phyloP scores from a whole-genome alignment of 2,329 filamentous ascomycete genomes.

The Cucurbitaria berberidis region DNA sequence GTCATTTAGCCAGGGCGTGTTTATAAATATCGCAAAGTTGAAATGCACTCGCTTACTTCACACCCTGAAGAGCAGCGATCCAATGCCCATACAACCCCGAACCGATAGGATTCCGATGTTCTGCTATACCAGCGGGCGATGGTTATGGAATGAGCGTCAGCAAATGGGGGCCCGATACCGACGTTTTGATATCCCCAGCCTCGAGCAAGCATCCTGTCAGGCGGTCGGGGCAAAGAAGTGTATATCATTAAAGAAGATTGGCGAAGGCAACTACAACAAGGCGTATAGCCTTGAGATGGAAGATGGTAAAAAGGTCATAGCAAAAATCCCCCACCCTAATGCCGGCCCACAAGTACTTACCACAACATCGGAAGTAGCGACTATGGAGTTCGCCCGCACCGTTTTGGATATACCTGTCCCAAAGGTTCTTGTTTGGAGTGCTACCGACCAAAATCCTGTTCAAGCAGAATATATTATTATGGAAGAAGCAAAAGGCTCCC shows the following conservation, averaged over 20 bases:
- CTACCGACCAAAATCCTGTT: slow-evolving; percentile 31
- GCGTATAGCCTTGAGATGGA: slow-evolving; percentile 23
- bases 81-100: slow-evolving; percentile 9
- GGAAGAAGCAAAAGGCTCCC: slow-evolving; percentile 36
- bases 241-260: slow-evolving; percentile 25
- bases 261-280: slow-evolving; percentile 33
- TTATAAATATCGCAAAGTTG: slow-evolving; percentile 15
- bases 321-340: slow-evolving; percentile 35
- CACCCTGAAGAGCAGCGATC: slow-evolving; percentile 5
- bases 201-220: slow-evolving; percentile 22
- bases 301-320: slow-evolving; percentile 30
- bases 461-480: slow-evolving; percentile 42
- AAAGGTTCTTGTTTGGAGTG: slow-evolving; percentile 33
- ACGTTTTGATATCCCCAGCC: slow-evolving; percentile 23
- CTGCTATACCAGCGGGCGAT: slow-evolving; percentile 32
- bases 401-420: slow-evolving; percentile 34
- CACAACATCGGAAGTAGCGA: slow-evolving; percentile 38
- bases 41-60: slow-evolving; percentile 15
- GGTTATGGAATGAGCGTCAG: slow-evolving; percentile 29
- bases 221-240: slow-evolving; percentile 19
- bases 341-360: slow-evolving; percentile 25
- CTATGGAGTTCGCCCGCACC: slow-evolving; percentile 31
- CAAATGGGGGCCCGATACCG: slow-evolving; percentile 26
- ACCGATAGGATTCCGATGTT: slow-evolving; percentile 21
- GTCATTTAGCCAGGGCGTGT: background rate